Evolutionary conservation across 306 rosid genomes (phyloP).

Genomic region (Ziziphus jujuba): DNA sequence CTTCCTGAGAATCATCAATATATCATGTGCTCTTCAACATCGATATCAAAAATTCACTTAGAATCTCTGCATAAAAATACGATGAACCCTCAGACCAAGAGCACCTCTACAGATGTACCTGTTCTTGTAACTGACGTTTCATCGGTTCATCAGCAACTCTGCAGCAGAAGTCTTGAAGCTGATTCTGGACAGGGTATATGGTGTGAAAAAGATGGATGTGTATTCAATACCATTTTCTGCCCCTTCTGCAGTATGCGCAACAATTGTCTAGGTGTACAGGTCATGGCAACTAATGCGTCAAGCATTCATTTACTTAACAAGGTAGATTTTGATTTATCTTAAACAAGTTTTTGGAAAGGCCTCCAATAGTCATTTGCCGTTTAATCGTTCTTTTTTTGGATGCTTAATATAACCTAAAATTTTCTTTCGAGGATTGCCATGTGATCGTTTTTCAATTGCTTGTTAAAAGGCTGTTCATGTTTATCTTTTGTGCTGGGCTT

Average conservation of each 20-base stretch:
- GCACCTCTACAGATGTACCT: conserved; percentile 37
- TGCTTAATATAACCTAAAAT: background rate
- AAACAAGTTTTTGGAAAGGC: background rate
- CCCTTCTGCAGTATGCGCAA: conserved; percentile 61
- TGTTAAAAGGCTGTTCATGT: background rate
- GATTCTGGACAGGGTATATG: conserved; percentile 58
- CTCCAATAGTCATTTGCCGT: background rate
- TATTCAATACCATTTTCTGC: conserved; percentile 64
- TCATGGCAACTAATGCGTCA: conserved; percentile 72
- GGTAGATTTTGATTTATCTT: conserved; percentile 36
- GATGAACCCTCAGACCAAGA: conserved; percentile 21
- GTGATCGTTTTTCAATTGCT: background rate
- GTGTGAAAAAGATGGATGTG: conserved; percentile 89
- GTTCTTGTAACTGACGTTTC: conserved; percentile 60
- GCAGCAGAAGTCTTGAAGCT: conserved; percentile 32
- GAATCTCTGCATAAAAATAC: conserved; percentile 51
- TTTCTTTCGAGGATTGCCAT: background rate
- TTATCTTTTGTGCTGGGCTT: conserved; percentile 7
- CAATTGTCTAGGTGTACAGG: conserved; percentile 72
- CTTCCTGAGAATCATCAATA: conserved; percentile 61
- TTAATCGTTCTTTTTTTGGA: background rate
- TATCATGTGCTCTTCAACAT: conserved; percentile 54
- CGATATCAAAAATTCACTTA: conserved; percentile 54
- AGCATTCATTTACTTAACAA: conserved; percentile 73
- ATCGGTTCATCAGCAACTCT: conserved; percentile 53